Evolutionary conservation across 1,284 basidiomycete species (phyloP).

Genomic region (Rhodotorula sp.): DNA sequence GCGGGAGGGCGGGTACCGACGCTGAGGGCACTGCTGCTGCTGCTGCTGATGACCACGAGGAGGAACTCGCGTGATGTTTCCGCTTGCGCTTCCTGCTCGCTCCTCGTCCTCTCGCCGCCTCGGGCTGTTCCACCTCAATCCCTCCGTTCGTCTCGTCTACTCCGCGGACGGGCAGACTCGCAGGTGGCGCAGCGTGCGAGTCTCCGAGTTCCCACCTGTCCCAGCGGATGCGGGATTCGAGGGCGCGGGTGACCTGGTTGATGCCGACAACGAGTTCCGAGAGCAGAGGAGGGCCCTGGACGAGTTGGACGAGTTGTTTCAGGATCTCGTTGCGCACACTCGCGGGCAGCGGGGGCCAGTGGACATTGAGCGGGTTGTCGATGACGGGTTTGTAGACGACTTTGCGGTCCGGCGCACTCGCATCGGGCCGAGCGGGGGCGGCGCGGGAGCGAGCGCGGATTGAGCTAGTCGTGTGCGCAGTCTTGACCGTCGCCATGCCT

Average conservation of each 20-base stretch:
- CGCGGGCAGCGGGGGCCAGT: slow-evolving; percentile 32
- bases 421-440: neutral
- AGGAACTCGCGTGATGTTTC: neutral
- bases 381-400: slow-evolving; percentile 31
- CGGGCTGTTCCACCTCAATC: neutral
- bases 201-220: slow-evolving; percentile 38
- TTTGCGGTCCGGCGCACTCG: slow-evolving; percentile 18
- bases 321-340: slow-evolving; percentile 19
- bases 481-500: neutral
- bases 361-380: slow-evolving; percentile 25
- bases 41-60: neutral
- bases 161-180: no score
- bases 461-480: slow-evolving; percentile 8
- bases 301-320: slow-evolving; percentile 21
- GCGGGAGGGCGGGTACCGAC: neutral
- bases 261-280: slow-evolving; percentile 33
- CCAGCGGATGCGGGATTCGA: slow-evolving; percentile 41
- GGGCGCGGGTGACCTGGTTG: slow-evolving; percentile 40
- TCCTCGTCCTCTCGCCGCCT: neutral
- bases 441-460: slow-evolving; percentile 13
- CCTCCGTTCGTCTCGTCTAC: no score
- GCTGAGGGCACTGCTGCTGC: neutral
- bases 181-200: slow-evolving; percentile 1
- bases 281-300: slow-evolving; percentile 17
- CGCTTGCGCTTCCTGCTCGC: slow-evolving; percentile 1